phyloP scores from a whole-genome alignment of 352 stramenopile species.

The Lagenidium giganteum region DNA sequence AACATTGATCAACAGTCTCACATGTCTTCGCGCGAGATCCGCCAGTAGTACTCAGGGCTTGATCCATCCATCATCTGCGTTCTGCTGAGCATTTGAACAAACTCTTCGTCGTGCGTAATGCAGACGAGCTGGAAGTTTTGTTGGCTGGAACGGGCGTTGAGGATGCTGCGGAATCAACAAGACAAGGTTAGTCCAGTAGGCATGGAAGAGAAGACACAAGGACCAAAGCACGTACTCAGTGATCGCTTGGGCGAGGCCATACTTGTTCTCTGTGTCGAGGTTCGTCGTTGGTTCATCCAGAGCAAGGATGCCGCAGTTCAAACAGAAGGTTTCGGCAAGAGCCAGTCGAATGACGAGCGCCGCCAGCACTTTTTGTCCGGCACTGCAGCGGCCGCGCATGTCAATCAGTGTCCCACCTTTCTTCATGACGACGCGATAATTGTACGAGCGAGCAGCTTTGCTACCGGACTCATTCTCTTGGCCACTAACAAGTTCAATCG shows the following conservation, averaged over 20 bases:
- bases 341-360: constrained; percentile 96
- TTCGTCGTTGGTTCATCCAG: constrained; percentile 98
- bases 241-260: constrained; percentile 73
- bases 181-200: neutral
- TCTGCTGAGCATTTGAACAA: constrained; percentile 74
- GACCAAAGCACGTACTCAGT: constrained; percentile 36
- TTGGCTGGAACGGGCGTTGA: constrained; percentile 90
- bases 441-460: constrained; percentile 85
- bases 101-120: constrained; percentile 98
- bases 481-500: constrained; percentile 96
- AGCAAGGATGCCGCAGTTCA: constrained; percentile 97
- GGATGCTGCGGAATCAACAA: constrained; percentile 56
- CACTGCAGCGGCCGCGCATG: constrained; percentile 98
- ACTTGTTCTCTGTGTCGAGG: constrained; percentile 95
- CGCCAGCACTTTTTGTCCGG: constrained; percentile 93
- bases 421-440: constrained; percentile 98
- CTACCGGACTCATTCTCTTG: constrained; percentile 58
- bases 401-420: constrained; percentile 93
- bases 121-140: constrained; percentile 98
- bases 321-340: constrained; percentile 96
- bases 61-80: constrained; percentile 61
- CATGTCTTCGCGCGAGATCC: constrained; percentile 63
- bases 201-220: neutral
- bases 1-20: constrained; percentile 7
- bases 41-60: constrained; percentile 67